Base-by-base conservation (phyloP, 139 green algal genomes). In the Chlamydomonas sp. region DNA sequence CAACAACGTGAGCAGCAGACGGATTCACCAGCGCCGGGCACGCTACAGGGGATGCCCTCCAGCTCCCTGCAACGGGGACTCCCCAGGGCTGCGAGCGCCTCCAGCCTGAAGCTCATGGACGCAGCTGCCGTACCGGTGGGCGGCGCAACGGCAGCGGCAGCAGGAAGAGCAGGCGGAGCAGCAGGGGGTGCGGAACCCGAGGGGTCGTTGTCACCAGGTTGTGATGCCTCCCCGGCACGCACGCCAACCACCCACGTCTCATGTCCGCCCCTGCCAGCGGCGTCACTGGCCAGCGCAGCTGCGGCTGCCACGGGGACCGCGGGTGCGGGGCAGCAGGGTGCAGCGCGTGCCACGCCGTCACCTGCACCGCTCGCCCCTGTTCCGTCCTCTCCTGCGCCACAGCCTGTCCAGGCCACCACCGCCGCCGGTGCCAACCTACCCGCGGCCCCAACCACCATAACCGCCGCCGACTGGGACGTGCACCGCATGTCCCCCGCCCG, bases 81-180 rank as follows among this genome's bases (percentile, higher is more conserved):
- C 3, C 80, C 80, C 1, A 58, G 20, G 15, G 80, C 80, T 5
- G 80, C 49, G 49, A 77, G 58, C 8, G 76, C 66, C 8, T 71
- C 68, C 20, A 79, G 64, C 67, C 66, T 89, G 18, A 60, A 6
- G 4, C 58, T 58, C 49, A 61, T 59, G 31, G 77, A 61, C n/a
- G 59, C 64, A 61, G 49, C 64, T 15, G 15, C 73, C 61, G 10
- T 18, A 64, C 64, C 12, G 57, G 49, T 16, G 6, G 31, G 18
- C 67, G 15, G 57, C 9, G 15, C 71, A 1, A 49, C 82, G 16
- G 66, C 71, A 31, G 12, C 60, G 20, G 5, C 74, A 0, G 20
- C 9, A 59, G 78, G 78, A 60, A 75, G 83, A 73, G 71, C 79
- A 78, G 61, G 31, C 5, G 66, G 68, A 66, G 49, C 90, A 58